phyloP scores from a whole-genome alignment of 164 flowering plant genomes.

The Litsea cubeba region DNA sequence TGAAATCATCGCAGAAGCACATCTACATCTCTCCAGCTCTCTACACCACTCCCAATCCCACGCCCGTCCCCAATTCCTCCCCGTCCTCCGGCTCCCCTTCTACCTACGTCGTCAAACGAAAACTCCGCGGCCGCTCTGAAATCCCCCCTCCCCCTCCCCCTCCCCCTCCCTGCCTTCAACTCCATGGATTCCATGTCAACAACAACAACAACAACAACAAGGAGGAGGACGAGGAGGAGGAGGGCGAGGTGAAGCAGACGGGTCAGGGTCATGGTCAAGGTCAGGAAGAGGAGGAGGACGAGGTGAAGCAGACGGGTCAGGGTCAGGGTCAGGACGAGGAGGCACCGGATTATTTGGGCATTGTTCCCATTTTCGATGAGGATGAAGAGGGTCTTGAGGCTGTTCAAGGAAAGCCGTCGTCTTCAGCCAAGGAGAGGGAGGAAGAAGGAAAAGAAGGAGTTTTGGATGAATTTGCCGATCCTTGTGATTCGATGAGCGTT shows the following conservation, averaged over 20 bases:
- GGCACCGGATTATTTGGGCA: too few relatives aligned
- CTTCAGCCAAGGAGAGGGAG: too few relatives aligned
- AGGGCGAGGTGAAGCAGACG: background rate
- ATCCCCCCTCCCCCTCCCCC: background rate
- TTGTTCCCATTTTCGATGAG: background rate
- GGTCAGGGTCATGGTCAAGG: too few relatives aligned
- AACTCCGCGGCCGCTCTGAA: slow-evolving; percentile 31
- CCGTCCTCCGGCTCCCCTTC: slow-evolving; percentile 77
- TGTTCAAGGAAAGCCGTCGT: background rate
- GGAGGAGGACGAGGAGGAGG: background rate
- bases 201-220: too few relatives aligned
- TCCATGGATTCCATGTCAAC: background rate
- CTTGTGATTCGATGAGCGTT: slow-evolving; percentile 1
- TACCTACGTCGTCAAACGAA: slow-evolving; percentile 66
- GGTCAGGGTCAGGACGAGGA: too few relatives aligned
- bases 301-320: background rate
- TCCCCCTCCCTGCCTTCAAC: background rate
- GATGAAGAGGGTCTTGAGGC: background rate
- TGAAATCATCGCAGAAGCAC: background rate
- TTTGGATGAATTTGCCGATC: background rate
- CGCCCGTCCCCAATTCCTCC: slow-evolving; percentile 67
- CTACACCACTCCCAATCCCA: slow-evolving; percentile 63
- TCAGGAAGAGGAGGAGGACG: background rate
- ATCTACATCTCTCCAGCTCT: slow-evolving; percentile 51
- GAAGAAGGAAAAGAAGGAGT: background rate